Conservation (phyloP, 306 rosid species). For the Delonix regia region DNA sequence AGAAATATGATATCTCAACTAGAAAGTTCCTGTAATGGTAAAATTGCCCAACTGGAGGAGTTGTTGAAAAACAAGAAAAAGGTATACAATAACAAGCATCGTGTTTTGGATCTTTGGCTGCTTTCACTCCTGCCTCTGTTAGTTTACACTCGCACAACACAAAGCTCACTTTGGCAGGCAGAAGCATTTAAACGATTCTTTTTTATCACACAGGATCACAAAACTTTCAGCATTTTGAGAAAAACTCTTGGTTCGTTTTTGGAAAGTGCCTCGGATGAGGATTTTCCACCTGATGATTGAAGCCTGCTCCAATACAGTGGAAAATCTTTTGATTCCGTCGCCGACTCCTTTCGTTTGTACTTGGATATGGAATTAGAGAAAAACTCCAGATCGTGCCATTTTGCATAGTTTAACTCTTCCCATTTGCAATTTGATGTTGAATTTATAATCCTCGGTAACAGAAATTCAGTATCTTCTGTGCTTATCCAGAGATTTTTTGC, state of each 20-base stretch:
- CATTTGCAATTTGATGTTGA: slow-evolving; percentile 9
- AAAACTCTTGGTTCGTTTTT: slow-evolving; percentile 88
- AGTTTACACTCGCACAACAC: background rate
- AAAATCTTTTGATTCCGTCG: slow-evolving; percentile 11
- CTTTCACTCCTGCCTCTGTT: slow-evolving; percentile 11
- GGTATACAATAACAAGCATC: slow-evolving; percentile 51
- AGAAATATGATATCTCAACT: slow-evolving; percentile 70
- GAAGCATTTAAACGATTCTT: slow-evolving; percentile 19
- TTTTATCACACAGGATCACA: slow-evolving; percentile 67
- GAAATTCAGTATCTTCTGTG: slow-evolving; percentile 10
- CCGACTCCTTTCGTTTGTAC: slow-evolving; percentile 30
- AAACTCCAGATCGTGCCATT: background rate
- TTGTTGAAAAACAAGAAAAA: slow-evolving; percentile 87
- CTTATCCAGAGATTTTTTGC: background rate
- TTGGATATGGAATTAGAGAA: slow-evolving; percentile 17
- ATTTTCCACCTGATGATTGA: slow-evolving; percentile 83
- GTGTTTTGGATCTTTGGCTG: slow-evolving; percentile 16
- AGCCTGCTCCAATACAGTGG: slow-evolving; percentile 7
- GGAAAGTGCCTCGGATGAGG: slow-evolving; percentile 79
- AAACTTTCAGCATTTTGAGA: slow-evolving; percentile 82
- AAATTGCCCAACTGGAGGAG: slow-evolving; percentile 74
- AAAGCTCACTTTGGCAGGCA: background rate
- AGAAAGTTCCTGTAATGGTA: slow-evolving; percentile 71
- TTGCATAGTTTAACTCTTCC: slow-evolving; percentile 5
- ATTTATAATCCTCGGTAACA: slow-evolving; percentile 2